Conservation (phyloP, 768 basidiomycete species). For the Antrodiella citrinella region DNA sequence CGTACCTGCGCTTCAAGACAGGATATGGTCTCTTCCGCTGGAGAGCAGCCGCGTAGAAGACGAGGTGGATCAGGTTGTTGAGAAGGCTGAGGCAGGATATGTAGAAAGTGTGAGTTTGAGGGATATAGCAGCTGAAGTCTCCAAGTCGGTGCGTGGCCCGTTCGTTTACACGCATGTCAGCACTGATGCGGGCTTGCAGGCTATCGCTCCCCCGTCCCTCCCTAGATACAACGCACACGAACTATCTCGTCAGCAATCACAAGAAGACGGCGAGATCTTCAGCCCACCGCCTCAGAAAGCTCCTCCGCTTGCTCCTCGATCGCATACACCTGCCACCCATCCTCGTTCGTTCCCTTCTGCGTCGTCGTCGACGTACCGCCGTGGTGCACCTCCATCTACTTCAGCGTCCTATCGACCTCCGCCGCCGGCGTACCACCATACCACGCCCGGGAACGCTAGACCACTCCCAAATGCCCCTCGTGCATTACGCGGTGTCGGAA, state of each 20-base stretch:
- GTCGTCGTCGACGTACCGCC: slow-evolving; percentile 3
- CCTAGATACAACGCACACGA: neutral
- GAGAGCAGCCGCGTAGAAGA: too few species aligned
- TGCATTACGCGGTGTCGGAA: slow-evolving; percentile 26
- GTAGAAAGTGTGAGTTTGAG: too few species aligned
- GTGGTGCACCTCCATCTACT: slow-evolving; percentile 9
- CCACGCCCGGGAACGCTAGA: slow-evolving; percentile 23
- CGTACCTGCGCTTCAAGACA: too few species aligned
- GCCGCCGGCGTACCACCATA: slow-evolving; percentile 5
- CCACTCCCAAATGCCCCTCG: slow-evolving; percentile 33
- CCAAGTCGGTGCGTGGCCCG: too few species aligned
- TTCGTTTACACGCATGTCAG: too few species aligned
- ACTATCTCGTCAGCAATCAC: slow-evolving; percentile 19
- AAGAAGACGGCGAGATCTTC: slow-evolving; percentile 48
- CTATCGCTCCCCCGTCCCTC: neutral
- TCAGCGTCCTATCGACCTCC: slow-evolving; percentile 18
- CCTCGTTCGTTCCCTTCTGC: slow-evolving; percentile 35
- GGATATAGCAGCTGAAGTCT: too few species aligned
- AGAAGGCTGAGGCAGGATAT: too few species aligned
- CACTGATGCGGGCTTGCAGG: too few species aligned
- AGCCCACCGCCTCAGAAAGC: slow-evolving; percentile 28
- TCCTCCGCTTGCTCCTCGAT: slow-evolving; percentile 26
- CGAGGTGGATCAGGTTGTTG: too few species aligned
- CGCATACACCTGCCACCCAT: slow-evolving; percentile 38
- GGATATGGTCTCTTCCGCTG: too few species aligned